Base-by-base conservation (phyloP, 2,329 filamentous ascomycete genomes). In the Sporothrix mexicana region DNA sequence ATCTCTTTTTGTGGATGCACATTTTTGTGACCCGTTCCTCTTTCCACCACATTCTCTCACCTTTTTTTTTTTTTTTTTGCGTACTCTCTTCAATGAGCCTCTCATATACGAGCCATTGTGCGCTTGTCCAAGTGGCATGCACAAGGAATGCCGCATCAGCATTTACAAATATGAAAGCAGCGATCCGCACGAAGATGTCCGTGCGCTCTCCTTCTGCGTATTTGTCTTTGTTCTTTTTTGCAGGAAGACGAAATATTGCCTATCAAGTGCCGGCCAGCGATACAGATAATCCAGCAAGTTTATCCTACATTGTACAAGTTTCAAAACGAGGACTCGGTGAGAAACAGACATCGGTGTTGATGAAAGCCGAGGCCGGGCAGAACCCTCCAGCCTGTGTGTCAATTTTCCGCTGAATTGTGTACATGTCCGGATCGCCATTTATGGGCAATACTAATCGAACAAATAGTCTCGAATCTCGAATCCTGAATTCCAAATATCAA, bases 91-190 rank as follows among this genome's bases (percentile, higher is more conserved):
- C 12, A 20, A 25, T 55, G 30, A 36, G 30, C 30, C 30, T 36
- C 3, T 36, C 30, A 36, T 25, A 25, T 13, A 3, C 23, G 6
- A 13, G 8, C 20, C 41, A 12, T 23, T 45, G n/a, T 43, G 59
- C 17, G 36, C 17, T 41, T 20, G n/a, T 36, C 15, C 10, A 43
- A 5, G 15, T 45, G 10, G 25, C 36, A 13, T 45, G 36, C 36
- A 62, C 59, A 43, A 64, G 36, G n/a, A 45, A 64, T 64, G 36
- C 59, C 45, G n/a, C 59, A 43, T 43, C 30, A 43, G 17, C 17
- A 43, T 57, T 20, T 62, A 20, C 59, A 45, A 62, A 62, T 62
- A n/a, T 43, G 36, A 20, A 20, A 13, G 59, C 17, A 43, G 7
- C 20, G 13, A 25, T 36, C 25, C 55, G 25, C 59, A 45, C 17